Percentiles rank a stretch among this genome's conserved stretches.
These are phyloP conservation scores for Phaeosphaeria sp. DNA, from an alignment of 2,329 filamentous ascomycete genomes.

Conservation along the genomic window DNA sequence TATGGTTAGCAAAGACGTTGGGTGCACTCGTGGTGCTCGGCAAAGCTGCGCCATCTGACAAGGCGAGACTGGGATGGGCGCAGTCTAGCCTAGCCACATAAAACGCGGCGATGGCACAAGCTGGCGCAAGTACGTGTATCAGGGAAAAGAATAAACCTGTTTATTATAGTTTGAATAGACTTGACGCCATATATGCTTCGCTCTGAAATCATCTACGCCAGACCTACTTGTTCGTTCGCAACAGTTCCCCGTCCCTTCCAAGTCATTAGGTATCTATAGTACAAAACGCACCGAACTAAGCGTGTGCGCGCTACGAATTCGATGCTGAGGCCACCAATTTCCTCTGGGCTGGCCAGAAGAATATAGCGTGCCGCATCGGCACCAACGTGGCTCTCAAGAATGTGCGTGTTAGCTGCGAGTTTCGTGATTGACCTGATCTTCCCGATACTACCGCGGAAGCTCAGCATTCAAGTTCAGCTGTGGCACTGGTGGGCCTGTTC, in stretches of 20 bases:
- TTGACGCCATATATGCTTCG: conserved; percentile 8
- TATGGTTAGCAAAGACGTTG: conserved; percentile 1
- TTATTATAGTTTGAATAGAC: neutral
- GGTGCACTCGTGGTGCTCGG: conserved; percentile 1
- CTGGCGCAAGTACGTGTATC: neutral
- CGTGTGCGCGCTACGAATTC: neutral
- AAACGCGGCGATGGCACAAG: neutral
- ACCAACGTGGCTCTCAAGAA: neutral
- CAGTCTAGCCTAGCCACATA: neutral
- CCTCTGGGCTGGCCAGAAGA: neutral
- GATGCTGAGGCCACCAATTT: neutral
- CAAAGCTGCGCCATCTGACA: conserved; percentile 6
- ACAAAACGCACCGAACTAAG: neutral
- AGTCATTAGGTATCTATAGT: conserved; percentile 7
- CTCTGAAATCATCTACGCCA: neutral
- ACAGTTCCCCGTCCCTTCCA: neutral
- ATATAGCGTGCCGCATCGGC: neutral
- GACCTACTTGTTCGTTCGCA: neutral
- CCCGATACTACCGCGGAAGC: conserved; percentile 24
- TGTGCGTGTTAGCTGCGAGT: neutral
- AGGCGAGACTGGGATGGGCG: neutral
- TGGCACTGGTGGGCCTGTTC: conserved; percentile 62
- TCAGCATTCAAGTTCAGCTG: conserved; percentile 32
- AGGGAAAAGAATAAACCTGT: neutral
- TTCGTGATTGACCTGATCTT: neutral